Evolutionary conservation across 331 rosid genomes (phyloP).

Genomic region (Malus hybrid): DNA sequence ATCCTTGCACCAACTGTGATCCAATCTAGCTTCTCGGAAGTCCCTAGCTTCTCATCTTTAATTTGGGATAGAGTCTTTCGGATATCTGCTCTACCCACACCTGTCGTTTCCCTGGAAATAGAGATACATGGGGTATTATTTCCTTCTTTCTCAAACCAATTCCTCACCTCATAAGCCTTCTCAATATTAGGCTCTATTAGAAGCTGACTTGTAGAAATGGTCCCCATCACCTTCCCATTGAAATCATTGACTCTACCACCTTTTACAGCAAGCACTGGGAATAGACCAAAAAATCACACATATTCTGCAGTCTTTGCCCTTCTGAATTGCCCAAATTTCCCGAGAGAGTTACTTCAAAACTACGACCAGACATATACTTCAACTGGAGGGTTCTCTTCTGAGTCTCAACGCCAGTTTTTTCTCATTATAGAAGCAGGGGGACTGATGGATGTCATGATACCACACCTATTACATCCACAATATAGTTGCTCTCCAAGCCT

Average conservation of each 20-base stretch:
- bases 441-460: constrained; percentile 48
- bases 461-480: constrained; percentile 73
- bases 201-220: constrained; percentile 64
- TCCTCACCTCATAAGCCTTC: constrained; percentile 46
- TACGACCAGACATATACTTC: constrained; percentile 75
- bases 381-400: constrained; percentile 74
- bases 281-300: constrained; percentile 60
- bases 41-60: constrained; percentile 87
- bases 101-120: constrained; percentile 54
- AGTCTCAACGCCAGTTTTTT: constrained; percentile 76
- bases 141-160: constrained; percentile 81
- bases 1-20: constrained; percentile 61
- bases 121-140: constrained; percentile 48
- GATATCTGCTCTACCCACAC: constrained; percentile 39
- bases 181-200: constrained; percentile 58
- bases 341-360: constrained; percentile 79
- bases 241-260: constrained; percentile 71
- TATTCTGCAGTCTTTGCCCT: constrained; percentile 65
- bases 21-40: constrained; percentile 95
- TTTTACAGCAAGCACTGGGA: constrained; percentile 74
- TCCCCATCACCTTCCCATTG: constrained; percentile 76
- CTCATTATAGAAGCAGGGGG: constrained; percentile 64
- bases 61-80: constrained; percentile 75
- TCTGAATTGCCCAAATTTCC: constrained; percentile 66
- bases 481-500: constrained; percentile 47